A percentile compares a stretch with the other conserved stretches of the same genome.
phyloP scores from a whole-genome alignment of 2,329 filamentous ascomycete species.

The Chrysosphaeria jannelii region DNA sequence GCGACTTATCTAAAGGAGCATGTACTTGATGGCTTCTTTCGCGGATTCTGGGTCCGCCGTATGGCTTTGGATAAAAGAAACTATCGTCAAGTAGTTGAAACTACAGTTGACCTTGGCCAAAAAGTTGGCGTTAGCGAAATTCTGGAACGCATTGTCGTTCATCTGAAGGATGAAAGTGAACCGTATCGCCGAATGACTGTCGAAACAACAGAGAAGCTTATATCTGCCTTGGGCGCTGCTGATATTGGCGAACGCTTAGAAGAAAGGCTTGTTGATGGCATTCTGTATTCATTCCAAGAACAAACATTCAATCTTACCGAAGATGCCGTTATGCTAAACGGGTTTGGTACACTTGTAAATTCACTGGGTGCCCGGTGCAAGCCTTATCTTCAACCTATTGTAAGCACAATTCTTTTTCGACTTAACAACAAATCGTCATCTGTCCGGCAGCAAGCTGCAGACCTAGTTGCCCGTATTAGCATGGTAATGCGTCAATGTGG shows the following conservation, averaged over 20 bases:
- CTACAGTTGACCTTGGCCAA: conserved; percentile 83
- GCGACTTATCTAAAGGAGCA: conserved; percentile 85
- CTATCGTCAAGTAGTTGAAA: conserved; percentile 93
- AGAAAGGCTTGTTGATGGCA: conserved; percentile 80
- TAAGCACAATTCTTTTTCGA: conserved; percentile 84
- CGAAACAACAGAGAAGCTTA: conserved; percentile 88
- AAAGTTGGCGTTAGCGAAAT: conserved; percentile 97
- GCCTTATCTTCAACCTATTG: conserved; percentile 86
- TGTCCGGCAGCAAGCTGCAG: conserved; percentile 85
- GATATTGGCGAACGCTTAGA: conserved; percentile 83
- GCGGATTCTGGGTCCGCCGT: conserved; percentile 88
- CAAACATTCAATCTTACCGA: conserved; percentile 95
- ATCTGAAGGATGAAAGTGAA: conserved; percentile 94
- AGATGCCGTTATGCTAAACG: conserved; percentile 85
- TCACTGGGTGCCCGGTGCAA: conserved; percentile 82
- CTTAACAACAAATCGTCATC: conserved; percentile 95
- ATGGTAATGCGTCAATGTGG: conserved; percentile 99
- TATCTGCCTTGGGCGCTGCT: conserved; percentile 73
- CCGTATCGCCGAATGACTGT: conserved; percentile 98
- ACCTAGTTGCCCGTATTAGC: conserved; percentile 85
- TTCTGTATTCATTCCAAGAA: conserved; percentile 89
- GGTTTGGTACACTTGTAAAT: conserved; percentile 92
- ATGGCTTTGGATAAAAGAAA: conserved; percentile 97
- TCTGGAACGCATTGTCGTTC: conserved; percentile 69
- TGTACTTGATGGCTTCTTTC: conserved; percentile 89